Percentiles rank a stretch among this genome's conserved stretches.
Evolutionary conservation across 2,329 filamentous ascomycete genomes (phyloP).

Genomic region (Hymenoscyphus linearis): DNA sequence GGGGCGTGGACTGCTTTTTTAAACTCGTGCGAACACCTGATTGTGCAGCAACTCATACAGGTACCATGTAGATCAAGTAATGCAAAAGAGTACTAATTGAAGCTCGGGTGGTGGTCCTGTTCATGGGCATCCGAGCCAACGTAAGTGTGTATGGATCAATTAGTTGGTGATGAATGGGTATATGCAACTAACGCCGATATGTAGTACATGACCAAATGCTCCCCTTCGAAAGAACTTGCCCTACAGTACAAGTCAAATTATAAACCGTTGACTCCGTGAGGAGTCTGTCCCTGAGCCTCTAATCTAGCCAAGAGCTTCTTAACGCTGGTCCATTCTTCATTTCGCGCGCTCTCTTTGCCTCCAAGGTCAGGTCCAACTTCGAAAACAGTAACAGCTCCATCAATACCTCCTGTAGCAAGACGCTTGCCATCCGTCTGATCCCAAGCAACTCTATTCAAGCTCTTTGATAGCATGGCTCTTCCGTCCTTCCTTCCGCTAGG

Average conservation of each 20-base stretch:
- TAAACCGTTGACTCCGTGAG: conserved; percentile 23
- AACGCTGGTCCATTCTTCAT: conserved; percentile 88
- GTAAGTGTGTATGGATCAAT: conserved; percentile 9
- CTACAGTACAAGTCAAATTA: conserved; percentile 4
- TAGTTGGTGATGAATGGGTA: conserved; percentile 10
- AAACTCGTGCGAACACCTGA: no score
- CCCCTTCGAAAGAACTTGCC: background rate
- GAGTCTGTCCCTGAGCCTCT: conserved; percentile 42
- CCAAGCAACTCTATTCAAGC: conserved; percentile 92
- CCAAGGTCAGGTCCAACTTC: conserved; percentile 81
- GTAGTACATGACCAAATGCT: conserved; percentile 7
- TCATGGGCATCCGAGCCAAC: background rate
- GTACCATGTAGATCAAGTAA: no score
- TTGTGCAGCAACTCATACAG: no score
- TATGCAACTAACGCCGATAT: conserved; percentile 17
- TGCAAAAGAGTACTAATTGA: no score
- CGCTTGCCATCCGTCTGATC: conserved; percentile 83
- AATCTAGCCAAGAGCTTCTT: conserved; percentile 81
- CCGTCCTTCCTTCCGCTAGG: conserved; percentile 63
- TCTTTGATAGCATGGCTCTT: conserved; percentile 69
- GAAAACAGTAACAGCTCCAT: conserved; percentile 86
- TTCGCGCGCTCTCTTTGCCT: conserved; percentile 75
- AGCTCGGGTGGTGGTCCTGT: background rate
- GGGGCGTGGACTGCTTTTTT: no score
- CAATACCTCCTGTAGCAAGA: conserved; percentile 85